phyloP scores from a whole-genome alignment of 352 stramenopile species.

The Phytophthora cryptogea region DNA sequence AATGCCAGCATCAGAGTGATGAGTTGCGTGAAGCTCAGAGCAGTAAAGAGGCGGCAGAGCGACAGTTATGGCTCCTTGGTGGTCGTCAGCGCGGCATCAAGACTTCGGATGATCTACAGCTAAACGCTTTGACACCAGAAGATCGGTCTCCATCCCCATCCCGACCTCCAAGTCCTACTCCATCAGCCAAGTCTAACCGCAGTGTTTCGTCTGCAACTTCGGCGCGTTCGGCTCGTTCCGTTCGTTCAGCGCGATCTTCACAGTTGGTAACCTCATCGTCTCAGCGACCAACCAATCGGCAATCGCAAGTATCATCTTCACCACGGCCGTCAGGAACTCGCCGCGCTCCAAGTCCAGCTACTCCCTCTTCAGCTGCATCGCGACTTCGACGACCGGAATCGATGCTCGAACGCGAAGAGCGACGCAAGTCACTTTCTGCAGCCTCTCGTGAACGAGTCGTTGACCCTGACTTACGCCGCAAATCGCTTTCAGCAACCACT shows the following conservation, averaged over 20 bases:
- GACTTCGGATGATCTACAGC: slow-evolving; percentile 36
- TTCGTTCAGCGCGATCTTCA: slow-evolving; percentile 14
- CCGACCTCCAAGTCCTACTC: slow-evolving; percentile 42
- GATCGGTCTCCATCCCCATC: slow-evolving; percentile 22
- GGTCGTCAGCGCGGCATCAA: slow-evolving; percentile 32
- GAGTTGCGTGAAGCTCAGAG: slow-evolving; percentile 49
- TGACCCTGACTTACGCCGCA: slow-evolving; percentile 44
- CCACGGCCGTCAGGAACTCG: slow-evolving; percentile 16
- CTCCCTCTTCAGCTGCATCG: slow-evolving; percentile 17
- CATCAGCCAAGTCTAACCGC: slow-evolving; percentile 49
- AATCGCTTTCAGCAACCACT: slow-evolving; percentile 42
- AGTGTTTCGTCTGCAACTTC: slow-evolving; percentile 46
- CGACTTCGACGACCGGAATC: slow-evolving; percentile 29
- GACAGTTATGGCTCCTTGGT: slow-evolving; percentile 49
- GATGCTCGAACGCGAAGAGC: slow-evolving; percentile 39
- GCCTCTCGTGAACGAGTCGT: slow-evolving; percentile 27
- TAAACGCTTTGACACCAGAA: slow-evolving; percentile 9
- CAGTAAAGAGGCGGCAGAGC: slow-evolving; percentile 49
- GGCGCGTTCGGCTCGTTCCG: slow-evolving; percentile 31
- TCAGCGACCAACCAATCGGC: slow-evolving; percentile 15
- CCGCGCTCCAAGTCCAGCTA: slow-evolving; percentile 1
- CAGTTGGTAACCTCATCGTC: slow-evolving; percentile 11
- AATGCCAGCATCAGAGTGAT: slow-evolving; percentile 52
- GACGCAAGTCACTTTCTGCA: slow-evolving; percentile 47
- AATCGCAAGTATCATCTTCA: slow-evolving; percentile 19